phyloP scores from a whole-genome alignment of 75 land plant genomes.

The Pinus tabuliformis region DNA sequence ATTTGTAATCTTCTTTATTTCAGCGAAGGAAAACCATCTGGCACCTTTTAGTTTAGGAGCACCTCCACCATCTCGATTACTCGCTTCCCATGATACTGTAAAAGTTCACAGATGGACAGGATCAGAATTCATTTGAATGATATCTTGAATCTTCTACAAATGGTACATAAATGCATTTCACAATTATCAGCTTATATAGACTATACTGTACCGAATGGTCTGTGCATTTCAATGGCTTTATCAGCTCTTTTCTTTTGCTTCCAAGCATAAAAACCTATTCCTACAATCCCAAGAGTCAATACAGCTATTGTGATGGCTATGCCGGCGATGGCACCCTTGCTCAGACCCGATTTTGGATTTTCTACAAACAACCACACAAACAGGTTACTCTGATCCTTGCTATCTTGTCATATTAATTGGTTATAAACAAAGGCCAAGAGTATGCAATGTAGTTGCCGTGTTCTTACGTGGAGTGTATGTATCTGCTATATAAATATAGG shows the following conservation, averaged over 20 bases:
- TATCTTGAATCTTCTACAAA: too few species aligned
- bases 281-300: constrained; percentile 27
- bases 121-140: background rate
- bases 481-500: constrained; percentile 23
- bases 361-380: background rate
- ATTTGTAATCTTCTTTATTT: constrained; percentile 33
- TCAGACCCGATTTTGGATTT: background rate
- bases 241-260: constrained; percentile 59
- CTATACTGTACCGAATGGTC: constrained; percentile 59
- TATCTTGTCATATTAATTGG: background rate
- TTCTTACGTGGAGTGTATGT: background rate
- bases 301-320: constrained; percentile 44
- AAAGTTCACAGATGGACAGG: background rate
- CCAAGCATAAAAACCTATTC: constrained; percentile 48
- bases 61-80: background rate
- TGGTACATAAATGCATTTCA: too few species aligned
- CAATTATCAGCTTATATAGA: too few species aligned
- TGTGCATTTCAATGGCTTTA: constrained; percentile 22
- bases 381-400: background rate
- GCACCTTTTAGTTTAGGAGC: constrained; percentile 37
- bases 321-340: constrained; percentile 34
- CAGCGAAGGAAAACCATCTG: constrained; percentile 34
- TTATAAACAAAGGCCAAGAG: background rate
- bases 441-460: constrained; percentile 11
- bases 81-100: constrained; percentile 63